Base-by-base conservation (phyloP, 2,329 filamentous ascomycete species). In the Fusarium goolgardi region DNA sequence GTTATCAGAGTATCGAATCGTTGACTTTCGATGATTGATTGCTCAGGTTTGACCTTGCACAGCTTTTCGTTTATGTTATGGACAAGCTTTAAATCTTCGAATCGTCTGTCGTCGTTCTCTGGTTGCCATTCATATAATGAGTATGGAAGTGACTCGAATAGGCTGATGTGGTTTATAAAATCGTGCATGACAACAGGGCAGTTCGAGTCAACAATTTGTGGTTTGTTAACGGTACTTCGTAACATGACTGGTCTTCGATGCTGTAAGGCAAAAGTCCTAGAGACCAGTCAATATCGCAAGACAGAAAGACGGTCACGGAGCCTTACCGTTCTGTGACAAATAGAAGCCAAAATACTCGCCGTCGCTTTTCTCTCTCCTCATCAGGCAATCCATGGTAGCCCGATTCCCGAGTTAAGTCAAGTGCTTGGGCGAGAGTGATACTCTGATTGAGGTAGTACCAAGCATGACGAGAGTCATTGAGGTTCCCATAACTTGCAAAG, bases 381-480 rank as follows among this genome's bases (percentile, higher is more conserved):
- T 69, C 55, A 2, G 70, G 43, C 0, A 77, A 16, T 9, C 65
- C 62, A 13, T 63, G 34, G 31, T 75, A 75, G 0, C 75, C 74
- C 1, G 65, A 51, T 43, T 78, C 76, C 8, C 65, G 65, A 5
- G 75, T 75, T 1, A 77, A 44, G 5, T 73, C 69, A 8, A 78
- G 71, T 0, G 73, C 65, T 12, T 75, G 71, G 0, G 75, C 73
- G 11, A 78, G 68, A 0, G 71, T 73, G 6, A 77, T 76, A 18
- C 72, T 74, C 39, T 78, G 75, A n/a, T 75, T 77, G 2, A 78
- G 67, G 45, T 76, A 77, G 27, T 77, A 78, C 71, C 72, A 76
- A 0, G 76, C 75, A 31, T 75, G 74, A 0, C 70, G 61, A 0
- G 66, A 49, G 18, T 76, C 74, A 20, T 77, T 62, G 8, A 74